Conservation (phyloP, 1,139 yeast genomes). For the Zhuliangozyma parablackwelliae region DNA sequence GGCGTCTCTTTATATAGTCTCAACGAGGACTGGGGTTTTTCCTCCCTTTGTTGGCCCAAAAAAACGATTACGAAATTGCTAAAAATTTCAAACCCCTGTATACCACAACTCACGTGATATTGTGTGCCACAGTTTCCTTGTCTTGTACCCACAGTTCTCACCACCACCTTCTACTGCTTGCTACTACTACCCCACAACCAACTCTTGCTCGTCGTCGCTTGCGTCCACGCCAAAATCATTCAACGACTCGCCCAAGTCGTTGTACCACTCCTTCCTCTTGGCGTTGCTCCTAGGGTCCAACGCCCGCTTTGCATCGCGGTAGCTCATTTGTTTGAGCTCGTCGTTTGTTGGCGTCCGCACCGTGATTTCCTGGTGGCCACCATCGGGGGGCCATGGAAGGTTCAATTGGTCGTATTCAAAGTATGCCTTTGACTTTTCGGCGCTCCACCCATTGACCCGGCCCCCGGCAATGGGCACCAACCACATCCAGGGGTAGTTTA, state of each 20-base stretch:
- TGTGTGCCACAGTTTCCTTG: conserved; percentile 2
- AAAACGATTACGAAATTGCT: neutral
- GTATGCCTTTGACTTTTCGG: conserved; percentile 47
- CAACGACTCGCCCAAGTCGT: conserved; percentile 76
- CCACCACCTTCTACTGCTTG: too few species aligned
- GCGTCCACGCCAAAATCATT: conserved; percentile 86
- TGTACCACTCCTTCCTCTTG: conserved; percentile 58
- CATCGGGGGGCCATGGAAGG: conserved; percentile 90
- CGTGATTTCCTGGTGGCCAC: conserved; percentile 41
- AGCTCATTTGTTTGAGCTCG: conserved; percentile 14
- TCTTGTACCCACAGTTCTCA: neutral
- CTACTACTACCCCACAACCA: too few species aligned
- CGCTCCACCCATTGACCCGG: conserved; percentile 38
- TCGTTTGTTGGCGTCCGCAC: conserved; percentile 16
- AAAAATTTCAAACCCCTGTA: conserved; percentile 3
- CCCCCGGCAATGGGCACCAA: conserved; percentile 65
- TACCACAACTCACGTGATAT: conserved; percentile 15
- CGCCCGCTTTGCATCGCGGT: conserved; percentile 19
- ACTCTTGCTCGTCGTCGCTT: conserved; percentile 32
- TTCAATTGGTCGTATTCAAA: conserved; percentile 56
- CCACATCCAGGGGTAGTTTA: conserved; percentile 67
- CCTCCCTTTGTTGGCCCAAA: too few species aligned
- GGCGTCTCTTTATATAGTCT: too few species aligned
- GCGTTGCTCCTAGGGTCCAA: conserved; percentile 24
- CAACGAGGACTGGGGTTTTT: too few species aligned